These are phyloP conservation scores for Adansonia grandidieri DNA, from an alignment of 441 rosid genomes.

Conservation along the genomic window DNA sequence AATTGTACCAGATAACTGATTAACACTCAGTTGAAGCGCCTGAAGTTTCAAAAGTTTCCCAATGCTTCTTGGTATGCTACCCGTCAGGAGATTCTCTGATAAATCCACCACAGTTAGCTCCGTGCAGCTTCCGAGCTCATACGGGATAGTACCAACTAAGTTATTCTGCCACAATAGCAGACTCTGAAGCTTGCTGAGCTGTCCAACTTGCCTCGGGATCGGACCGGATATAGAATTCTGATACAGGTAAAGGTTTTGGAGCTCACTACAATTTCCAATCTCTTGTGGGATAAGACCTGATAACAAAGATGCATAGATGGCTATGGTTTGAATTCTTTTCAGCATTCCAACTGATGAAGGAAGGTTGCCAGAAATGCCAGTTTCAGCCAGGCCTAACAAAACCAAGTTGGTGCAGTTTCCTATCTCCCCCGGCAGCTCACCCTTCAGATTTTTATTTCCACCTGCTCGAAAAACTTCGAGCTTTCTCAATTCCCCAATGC, in stretches of 20 bases:
- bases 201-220: conserved; percentile 59
- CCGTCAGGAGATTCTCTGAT: conserved; percentile 73
- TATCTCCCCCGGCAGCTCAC: conserved; percentile 87
- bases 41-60: conserved; percentile 71
- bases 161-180: conserved; percentile 89
- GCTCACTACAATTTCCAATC: conserved; percentile 76
- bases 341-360: conserved; percentile 77
- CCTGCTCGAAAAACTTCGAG: conserved; percentile 70
- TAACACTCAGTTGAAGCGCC: conserved; percentile 86
- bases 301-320: conserved; percentile 67
- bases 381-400: conserved; percentile 84
- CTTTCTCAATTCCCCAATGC: conserved; percentile 64
- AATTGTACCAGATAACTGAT: conserved; percentile 73
- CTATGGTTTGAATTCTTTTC: conserved; percentile 73
- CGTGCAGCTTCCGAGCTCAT: conserved; percentile 64
- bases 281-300: conserved; percentile 81
- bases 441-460: conserved; percentile 81
- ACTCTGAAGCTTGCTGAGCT: conserved; percentile 74
- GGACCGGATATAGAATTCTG: conserved; percentile 85
- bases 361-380: conserved; percentile 80
- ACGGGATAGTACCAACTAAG: conserved; percentile 73
- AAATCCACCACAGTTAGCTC: conserved; percentile 75
- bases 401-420: conserved; percentile 80
- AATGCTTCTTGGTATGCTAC: conserved; percentile 72
- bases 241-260: conserved; percentile 80